Percentiles rank a stretch among this genome's conserved stretches.
phyloP scores from a whole-genome alignment of 371 early-diverging fungal genomes.

The Syncephalastrum monosporum region DNA sequence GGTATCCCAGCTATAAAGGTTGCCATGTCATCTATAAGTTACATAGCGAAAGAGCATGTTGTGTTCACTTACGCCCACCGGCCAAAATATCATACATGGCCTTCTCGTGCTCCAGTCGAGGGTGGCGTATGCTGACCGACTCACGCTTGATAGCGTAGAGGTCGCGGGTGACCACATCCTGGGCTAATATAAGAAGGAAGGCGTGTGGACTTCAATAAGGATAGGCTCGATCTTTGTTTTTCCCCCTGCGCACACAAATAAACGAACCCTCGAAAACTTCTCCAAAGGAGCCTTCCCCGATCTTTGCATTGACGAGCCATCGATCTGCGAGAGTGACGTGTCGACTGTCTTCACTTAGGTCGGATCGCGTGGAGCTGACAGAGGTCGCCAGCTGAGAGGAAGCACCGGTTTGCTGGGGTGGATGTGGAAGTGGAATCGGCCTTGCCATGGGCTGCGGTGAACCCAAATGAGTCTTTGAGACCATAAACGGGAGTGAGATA shows the following conservation, averaged over 20 bases:
- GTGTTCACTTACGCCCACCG: conserved; percentile 46
- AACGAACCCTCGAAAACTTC: conserved; percentile 62
- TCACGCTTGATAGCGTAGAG: conserved; percentile 61
- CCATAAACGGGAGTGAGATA: no score
- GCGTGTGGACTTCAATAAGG: background rate
- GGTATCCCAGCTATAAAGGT: conserved; percentile 71
- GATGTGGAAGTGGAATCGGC: no score
- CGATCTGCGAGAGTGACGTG: conserved; percentile 54
- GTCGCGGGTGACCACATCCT: conserved; percentile 43
- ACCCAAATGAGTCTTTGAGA: no score
- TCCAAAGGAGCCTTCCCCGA: conserved; percentile 67
- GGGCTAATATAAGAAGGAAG: conserved; percentile 24
- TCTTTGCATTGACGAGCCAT: conserved; percentile 57
- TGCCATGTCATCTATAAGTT: background rate
- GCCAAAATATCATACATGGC: conserved; percentile 47
- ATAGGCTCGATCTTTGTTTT: background rate
- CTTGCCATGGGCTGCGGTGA: no score
- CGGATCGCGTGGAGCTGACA: conserved; percentile 28
- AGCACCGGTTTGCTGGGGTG: background rate
- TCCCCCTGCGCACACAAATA: no score
- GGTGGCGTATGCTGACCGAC: conserved; percentile 36
- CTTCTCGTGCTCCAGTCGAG: conserved; percentile 52
- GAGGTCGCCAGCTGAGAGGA: conserved; percentile 16
- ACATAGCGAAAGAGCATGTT: background rate
- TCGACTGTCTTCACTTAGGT: conserved; percentile 33